Percentiles rank a stretch among this genome's conserved stretches.
Conservation (phyloP, 2,329 filamentous ascomycete species). For the Colletotrichum liriopes region DNA sequence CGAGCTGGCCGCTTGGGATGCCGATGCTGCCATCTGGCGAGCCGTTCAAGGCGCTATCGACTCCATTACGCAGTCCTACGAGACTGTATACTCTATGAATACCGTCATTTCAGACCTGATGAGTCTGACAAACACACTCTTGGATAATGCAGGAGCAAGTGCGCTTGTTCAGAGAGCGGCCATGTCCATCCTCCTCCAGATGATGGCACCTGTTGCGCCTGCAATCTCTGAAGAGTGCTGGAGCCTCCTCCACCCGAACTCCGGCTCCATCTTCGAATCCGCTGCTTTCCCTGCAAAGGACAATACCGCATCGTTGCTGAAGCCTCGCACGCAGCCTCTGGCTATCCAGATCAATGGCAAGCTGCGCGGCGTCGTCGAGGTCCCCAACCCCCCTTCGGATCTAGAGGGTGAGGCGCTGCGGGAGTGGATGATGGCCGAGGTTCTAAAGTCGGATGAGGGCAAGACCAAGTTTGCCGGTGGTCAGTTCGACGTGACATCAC, state of each 20-base stretch:
- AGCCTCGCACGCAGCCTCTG: conserved; percentile 67
- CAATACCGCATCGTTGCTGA: conserved; percentile 64
- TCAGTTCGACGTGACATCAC: conserved; percentile 61
- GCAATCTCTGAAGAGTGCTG: conserved; percentile 88
- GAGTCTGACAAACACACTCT: conserved; percentile 80
- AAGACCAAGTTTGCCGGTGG: conserved; percentile 67
- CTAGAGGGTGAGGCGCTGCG: conserved; percentile 63
- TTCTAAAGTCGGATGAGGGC: conserved; percentile 75
- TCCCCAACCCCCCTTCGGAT: conserved; percentile 66
- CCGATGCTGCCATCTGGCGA: conserved; percentile 71
- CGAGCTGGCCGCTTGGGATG: conserved; percentile 55
- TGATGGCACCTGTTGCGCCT: conserved; percentile 86
- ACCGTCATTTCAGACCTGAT: conserved; percentile 88
- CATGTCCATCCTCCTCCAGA: conserved; percentile 72
- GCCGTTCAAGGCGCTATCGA: conserved; percentile 77
- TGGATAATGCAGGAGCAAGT: conserved; percentile 61
- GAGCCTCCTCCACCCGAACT: conserved; percentile 67
- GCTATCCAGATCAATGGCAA: conserved; percentile 89
- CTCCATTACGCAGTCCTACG: conserved; percentile 78
- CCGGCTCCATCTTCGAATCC: conserved; percentile 58
- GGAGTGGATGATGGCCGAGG: conserved; percentile 73
- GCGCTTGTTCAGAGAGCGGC: conserved; percentile 64
- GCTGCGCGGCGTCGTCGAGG: conserved; percentile 76
- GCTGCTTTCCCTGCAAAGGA: conserved; percentile 74
- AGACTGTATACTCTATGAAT: conserved; percentile 83